Percentiles rank a stretch among this genome's conserved stretches.
Evolutionary conservation across 495 filamentous ascomycete genomes (phyloP).

Genomic region (Podospora didyma): DNA sequence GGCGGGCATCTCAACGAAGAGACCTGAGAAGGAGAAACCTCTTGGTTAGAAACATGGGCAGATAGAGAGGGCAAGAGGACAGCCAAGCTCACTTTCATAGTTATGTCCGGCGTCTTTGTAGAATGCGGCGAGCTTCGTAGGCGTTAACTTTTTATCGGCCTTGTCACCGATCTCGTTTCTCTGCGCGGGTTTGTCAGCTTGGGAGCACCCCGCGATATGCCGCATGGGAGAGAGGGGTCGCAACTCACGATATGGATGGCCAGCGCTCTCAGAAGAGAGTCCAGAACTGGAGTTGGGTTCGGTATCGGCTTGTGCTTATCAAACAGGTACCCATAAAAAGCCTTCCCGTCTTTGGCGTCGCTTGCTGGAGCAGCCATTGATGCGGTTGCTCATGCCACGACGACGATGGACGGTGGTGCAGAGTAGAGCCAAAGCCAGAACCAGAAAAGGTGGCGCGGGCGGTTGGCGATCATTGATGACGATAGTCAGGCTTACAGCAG

Average conservation of each 20-base stretch:
- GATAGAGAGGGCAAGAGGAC: neutral
- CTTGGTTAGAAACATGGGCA: slow-evolving; percentile 2
- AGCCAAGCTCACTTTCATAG: slow-evolving; percentile 60
- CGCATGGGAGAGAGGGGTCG: neutral
- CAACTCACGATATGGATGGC: slow-evolving; percentile 74
- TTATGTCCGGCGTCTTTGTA: slow-evolving; percentile 86
- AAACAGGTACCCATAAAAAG: slow-evolving; percentile 82
- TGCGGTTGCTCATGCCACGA: slow-evolving; percentile 3
- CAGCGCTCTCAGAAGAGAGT: slow-evolving; percentile 74
- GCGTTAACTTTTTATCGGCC: slow-evolving; percentile 63
- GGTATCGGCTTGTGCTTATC: slow-evolving; percentile 59
- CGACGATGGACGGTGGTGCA: neutral
- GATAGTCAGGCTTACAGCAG: too few species aligned
- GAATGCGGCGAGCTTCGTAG: slow-evolving; percentile 79
- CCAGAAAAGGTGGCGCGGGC: too few species aligned
- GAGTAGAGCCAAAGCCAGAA: too few species aligned
- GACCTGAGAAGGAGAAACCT: slow-evolving; percentile 24
- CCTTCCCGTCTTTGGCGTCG: slow-evolving; percentile 21
- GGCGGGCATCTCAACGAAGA: slow-evolving; percentile 77
- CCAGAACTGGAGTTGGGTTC: slow-evolving; percentile 67
- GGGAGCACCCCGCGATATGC: neutral
- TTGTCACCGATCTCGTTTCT: slow-evolving; percentile 62
- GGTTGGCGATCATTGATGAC: too few species aligned
- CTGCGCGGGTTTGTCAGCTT: slow-evolving; percentile 25
- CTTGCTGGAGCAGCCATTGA: slow-evolving; percentile 5